Evolutionary conservation across 306 rosid genomes (phyloP), one percentile per base, ranked within the genome.

Genomic region (Rosa chinensis): DNA sequence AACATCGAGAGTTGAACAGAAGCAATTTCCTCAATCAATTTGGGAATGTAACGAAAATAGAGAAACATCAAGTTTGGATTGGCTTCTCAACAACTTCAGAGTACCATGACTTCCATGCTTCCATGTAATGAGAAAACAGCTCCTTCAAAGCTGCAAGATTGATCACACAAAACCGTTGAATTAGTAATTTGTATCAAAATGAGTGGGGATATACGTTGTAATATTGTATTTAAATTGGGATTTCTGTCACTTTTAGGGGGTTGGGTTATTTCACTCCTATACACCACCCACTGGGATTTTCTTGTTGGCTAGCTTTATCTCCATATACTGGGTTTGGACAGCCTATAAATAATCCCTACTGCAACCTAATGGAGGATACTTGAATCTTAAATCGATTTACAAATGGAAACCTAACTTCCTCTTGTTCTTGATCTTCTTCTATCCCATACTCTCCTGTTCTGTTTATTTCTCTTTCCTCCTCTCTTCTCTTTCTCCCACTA

Each of bases 81-180:
- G 89, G 77, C 88, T 91, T 89, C 55, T 85, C 93, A 44, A 91
- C 87, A 28, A 93, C 89, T 88, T 91, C 96, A 0, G 91, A 86
- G 93, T 89, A 88, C 98, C 98, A 92, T 58, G 91, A 84, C 71
- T 83, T 87, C 94, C 97, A 92, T 73, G 99, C 98, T 77, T 95
- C 97, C 92, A 84, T 82, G 85, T 91, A 95, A 87, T 95, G 97
- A 20, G 95, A 80, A 84, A 89, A 93, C 37, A 95, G 90, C 20
- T 95, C 99, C 84, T 73, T 91, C 85, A 94, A 75, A 61, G 92
- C 98, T 92, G 90, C 86, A 82, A 73, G 53, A 74, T 6, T 18
- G 16, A 66, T 25, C 76, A 72, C 45, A 74, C 52, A 75, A 80
- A 17, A 66, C 18, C 67, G 23, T 43, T 73, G 42, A 37, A 73